Evolutionary conservation across 257 asterid genomes (phyloP), one percentile per base, ranked within the genome.

Genomic region (Gentiana macrophylla): DNA sequence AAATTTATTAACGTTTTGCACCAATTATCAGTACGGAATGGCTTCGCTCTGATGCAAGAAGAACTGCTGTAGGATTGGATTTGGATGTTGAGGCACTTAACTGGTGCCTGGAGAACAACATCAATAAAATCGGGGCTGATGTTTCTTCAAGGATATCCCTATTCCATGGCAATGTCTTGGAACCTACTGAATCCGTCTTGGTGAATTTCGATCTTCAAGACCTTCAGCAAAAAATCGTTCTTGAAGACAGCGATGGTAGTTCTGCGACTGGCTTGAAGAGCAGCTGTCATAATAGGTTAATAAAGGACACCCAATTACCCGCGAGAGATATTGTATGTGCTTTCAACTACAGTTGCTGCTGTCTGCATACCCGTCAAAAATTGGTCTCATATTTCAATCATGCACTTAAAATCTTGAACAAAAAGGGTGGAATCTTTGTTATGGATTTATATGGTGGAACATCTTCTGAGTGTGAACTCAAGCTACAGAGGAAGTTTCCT

Each of bases 401-500:
- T 58, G 85, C 81, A 5, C 76, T 69, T 37, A 64, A 55, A 67
- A 62, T 76, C 57, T 67, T 91, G 67, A 84, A 72, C 65, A 77
- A 57, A 74, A 84, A 78, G 70, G 94, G 97, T 35, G 98, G 94
- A 24, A 80, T 91, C 49, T 87, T 92, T 65, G 98, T 72, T 62
- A 85, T 88, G 98, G 98, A 92, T 72, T 59, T 92, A 37, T 92
- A 92, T 49, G 98, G 98, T 54, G 98, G 95, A 68, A 79, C 94
- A 10, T 92, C 98, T 60, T 77, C 98, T 0, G 98, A 92, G 76
- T 79, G 94, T n/a, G 82, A 74, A 60, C 72, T 87, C 13, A 80
- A 73, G 75, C 66, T 92, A 82, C 97, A 83, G 86, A 81, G 98
- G 77, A 83, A 67, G 72, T 92, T 92, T 62, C 81, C 97, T 41